A percentile compares a stretch with the other conserved stretches of the same genome.
Evolutionary conservation across 1,139 yeast species (phyloP).

Genomic region (Schwanniomyces etchellsii): DNA sequence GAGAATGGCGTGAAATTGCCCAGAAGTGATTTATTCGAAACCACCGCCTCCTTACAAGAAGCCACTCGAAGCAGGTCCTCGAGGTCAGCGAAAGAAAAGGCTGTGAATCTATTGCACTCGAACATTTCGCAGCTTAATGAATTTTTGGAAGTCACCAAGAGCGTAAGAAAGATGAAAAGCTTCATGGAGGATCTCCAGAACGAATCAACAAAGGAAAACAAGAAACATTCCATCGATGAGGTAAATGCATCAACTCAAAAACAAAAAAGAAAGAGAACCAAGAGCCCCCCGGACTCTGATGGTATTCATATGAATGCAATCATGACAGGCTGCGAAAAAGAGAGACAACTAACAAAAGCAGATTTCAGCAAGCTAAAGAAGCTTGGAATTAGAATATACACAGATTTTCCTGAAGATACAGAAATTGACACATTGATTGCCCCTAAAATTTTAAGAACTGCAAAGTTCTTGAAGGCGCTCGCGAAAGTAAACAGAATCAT

Average conservation of each 20-base stretch:
- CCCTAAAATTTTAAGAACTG: conserved; percentile 77
- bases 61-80: not conserved
- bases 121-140: conserved; percentile 63
- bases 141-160: conserved; percentile 45
- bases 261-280: conserved; percentile 6
- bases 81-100: conserved; percentile 59
- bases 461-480: conserved; percentile 60
- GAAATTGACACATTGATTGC: conserved; percentile 54
- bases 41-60: not conserved
- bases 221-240: conserved; percentile 2
- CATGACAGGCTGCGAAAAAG: conserved; percentile 59
- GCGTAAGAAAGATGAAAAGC: conserved; percentile 32
- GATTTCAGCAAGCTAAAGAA: conserved; percentile 21
- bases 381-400: conserved; percentile 38
- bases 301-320: conserved; percentile 28
- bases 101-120: conserved; percentile 60
- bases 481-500: conserved; percentile 33
- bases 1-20: not conserved
- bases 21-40: not conserved
- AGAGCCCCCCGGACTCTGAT: conserved; percentile 5
- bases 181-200: conserved; percentile 31
- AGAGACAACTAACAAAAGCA: conserved; percentile 30
- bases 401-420: conserved; percentile 21
- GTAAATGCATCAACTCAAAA: conserved; percentile 4
- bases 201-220: conserved; percentile 4